Evolutionary conservation across 768 basidiomycete genomes (phyloP).

Genomic region (Infundibulicybe gibba): DNA sequence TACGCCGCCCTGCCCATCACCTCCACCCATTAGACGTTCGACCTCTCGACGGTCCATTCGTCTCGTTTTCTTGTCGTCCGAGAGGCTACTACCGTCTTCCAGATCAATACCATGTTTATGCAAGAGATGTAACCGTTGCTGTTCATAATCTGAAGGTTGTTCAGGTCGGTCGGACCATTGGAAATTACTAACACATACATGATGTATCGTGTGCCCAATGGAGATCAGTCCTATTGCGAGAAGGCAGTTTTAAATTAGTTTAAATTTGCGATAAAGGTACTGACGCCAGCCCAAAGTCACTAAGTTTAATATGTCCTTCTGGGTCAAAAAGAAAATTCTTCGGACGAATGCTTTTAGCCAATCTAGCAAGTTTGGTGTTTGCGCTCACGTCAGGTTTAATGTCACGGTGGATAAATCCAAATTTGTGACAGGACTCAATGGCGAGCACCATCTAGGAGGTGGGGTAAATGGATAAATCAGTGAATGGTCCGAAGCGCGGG

Average conservation of each 20-base stretch:
- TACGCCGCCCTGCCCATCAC: constrained; percentile 75
- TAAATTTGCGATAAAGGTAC: constrained; percentile 31
- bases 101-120: constrained; percentile 95
- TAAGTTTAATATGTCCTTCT: constrained; percentile 89
- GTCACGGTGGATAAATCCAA: constrained; percentile 97
- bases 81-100: constrained; percentile 65
- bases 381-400: constrained; percentile 88
- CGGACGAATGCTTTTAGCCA: constrained; percentile 11
- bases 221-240: constrained; percentile 65
- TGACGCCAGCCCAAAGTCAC: constrained; percentile 94
- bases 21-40: constrained; percentile 81
- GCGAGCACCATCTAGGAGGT: constrained; percentile 81
- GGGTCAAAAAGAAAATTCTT: constrained; percentile 96
- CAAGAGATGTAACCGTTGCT: constrained; percentile 83
- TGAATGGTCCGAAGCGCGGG: constrained; percentile 10
- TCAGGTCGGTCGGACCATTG: constrained; percentile 2
- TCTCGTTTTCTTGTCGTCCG: constrained; percentile 70
- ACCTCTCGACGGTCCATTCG: constrained; percentile 80
- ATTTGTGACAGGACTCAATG: constrained; percentile 88
- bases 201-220: constrained; percentile 98
- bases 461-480: constrained; percentile 11
- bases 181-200: constrained; percentile 41
- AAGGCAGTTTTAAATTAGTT: neutral
- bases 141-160: constrained; percentile 75
- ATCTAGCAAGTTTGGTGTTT: constrained; percentile 12